Conservation (phyloP, 768 basidiomycete species). For the Mrakia frigida region DNA sequence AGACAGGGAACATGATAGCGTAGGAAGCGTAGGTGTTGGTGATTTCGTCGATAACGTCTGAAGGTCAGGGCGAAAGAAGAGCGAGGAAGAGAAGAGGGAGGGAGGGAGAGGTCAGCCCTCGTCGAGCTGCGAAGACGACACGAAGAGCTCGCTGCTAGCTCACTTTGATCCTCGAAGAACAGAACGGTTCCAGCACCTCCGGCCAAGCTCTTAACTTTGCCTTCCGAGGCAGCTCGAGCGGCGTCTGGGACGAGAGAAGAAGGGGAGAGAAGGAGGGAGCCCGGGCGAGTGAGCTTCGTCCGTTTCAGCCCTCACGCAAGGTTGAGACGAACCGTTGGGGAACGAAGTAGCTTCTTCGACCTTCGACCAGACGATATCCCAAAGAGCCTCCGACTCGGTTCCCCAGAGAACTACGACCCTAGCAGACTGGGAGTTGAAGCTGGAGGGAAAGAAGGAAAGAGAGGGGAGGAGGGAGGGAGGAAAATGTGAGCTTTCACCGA, state of each 20-base stretch:
- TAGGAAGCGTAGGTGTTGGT: slow-evolving; percentile 31
- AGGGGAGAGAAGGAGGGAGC: neutral
- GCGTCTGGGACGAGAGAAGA: neutral
- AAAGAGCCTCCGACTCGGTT: slow-evolving; percentile 35
- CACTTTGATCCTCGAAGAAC: slow-evolving; percentile 43
- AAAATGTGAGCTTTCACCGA: neutral
- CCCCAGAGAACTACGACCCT: slow-evolving; percentile 44
- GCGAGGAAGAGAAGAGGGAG: neutral
- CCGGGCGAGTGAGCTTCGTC: neutral
- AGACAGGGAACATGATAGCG: slow-evolving; percentile 35
- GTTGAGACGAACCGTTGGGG: neutral
- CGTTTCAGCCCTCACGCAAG: too few species aligned
- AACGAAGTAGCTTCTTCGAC: slow-evolving; percentile 1
- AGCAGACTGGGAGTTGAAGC: slow-evolving; percentile 43
- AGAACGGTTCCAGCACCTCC: slow-evolving; percentile 45
- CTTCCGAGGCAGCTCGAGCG: slow-evolving; percentile 20
- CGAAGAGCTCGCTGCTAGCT: neutral
- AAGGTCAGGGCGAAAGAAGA: neutral
- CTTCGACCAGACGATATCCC: slow-evolving; percentile 36
- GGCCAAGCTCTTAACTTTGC: slow-evolving; percentile 38
- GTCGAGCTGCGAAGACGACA: neutral
- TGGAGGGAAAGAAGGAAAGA: neutral
- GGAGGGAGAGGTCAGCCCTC: neutral
- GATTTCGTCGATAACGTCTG: slow-evolving; percentile 29
- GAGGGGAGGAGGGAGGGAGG: neutral